Percentiles rank a stretch among this genome's conserved stretches.
Conservation (phyloP, 164 flowering plant genomes). For the Aristolochia californica region DNA sequence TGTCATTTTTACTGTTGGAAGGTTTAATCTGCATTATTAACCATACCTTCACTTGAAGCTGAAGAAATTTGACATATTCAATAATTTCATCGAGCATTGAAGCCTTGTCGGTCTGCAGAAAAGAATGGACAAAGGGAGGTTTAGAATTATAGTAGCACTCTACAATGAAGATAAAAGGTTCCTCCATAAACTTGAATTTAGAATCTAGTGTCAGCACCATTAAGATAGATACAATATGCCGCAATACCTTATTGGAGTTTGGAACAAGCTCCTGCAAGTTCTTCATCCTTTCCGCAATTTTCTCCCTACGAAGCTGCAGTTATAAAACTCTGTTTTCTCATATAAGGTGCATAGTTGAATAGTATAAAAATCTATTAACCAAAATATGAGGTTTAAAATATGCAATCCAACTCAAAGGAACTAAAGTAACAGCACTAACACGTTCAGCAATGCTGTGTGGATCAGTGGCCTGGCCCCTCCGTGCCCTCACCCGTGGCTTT, state of each 20-base stretch:
- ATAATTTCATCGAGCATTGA: conserved; percentile 36
- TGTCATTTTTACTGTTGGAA: not conserved
- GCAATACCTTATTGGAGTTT: conserved; percentile 40
- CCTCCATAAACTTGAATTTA: not conserved
- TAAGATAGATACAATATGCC: not conserved
- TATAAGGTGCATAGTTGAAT: not conserved
- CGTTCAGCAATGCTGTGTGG: conserved; percentile 66
- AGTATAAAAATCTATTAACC: not conserved
- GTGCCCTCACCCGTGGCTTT: conserved; percentile 38
- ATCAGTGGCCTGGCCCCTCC: conserved; percentile 62
- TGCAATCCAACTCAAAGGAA: not conserved
- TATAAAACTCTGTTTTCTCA: not conserved
- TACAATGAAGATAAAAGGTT: no score
- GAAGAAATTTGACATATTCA: conserved; percentile 34
- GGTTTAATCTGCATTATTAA: not conserved
- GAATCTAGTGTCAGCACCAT: not conserved
- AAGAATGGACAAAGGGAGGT: not conserved
- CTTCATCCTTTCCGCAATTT: conserved; percentile 58
- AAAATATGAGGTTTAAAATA: not conserved
- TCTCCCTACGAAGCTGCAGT: conserved; percentile 51
- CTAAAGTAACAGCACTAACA: conserved; percentile 19
- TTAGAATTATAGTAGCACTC: not conserved
- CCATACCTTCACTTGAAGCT: conserved; percentile 32
- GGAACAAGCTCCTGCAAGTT: conserved; percentile 58
- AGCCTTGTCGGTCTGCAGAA: conserved; percentile 30